A percentile compares a stretch with the other conserved stretches of the same genome.
These are phyloP conservation scores for Fusarium nygamai DNA, from an alignment of 2,329 filamentous ascomycete species.

Conservation along the genomic window DNA sequence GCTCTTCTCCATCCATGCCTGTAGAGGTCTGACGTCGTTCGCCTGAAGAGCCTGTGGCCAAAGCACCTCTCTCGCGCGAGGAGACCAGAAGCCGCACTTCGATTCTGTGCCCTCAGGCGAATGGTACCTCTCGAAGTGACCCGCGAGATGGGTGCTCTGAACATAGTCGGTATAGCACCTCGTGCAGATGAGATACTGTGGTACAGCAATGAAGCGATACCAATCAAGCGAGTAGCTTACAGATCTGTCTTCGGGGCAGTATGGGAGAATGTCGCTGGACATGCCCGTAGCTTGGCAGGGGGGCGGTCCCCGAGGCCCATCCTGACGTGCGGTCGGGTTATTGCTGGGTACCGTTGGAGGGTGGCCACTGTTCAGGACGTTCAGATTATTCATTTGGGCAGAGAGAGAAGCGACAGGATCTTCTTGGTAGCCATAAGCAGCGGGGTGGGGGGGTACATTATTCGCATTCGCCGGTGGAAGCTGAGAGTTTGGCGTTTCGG, in stretches of 20 bases:
- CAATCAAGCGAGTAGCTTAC: constrained; percentile 47
- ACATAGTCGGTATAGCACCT: constrained; percentile 54
- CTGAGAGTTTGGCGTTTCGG: neutral
- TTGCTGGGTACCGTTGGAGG: neutral
- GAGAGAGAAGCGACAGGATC: constrained; percentile 21
- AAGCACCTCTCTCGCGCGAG: constrained; percentile 48
- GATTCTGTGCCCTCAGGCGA: constrained; percentile 45
- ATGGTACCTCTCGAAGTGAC: constrained; percentile 43
- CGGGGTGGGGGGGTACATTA: neutral
- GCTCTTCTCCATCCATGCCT: constrained; percentile 45
- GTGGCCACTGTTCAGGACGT: neutral
- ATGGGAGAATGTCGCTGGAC: constrained; percentile 37
- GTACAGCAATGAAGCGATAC: constrained; percentile 43
- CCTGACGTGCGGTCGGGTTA: neutral
- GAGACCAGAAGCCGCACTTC: constrained; percentile 44
- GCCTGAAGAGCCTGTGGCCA: constrained; percentile 46
- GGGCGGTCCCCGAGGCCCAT: constrained; percentile 14
- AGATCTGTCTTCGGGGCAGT: constrained; percentile 43
- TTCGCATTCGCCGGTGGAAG: accelerated
- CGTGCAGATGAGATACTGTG: constrained; percentile 52
- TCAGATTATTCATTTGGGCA: constrained; percentile 31
- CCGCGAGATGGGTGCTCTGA: constrained; percentile 41
- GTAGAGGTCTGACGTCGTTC: constrained; percentile 38
- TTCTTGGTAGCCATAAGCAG: neutral
- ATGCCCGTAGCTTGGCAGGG: constrained; percentile 35